Percentiles rank a stretch among this genome's conserved stretches.
Evolutionary conservation across 805 yeast species (phyloP).

Genomic region (Ogataea kodamae): DNA sequence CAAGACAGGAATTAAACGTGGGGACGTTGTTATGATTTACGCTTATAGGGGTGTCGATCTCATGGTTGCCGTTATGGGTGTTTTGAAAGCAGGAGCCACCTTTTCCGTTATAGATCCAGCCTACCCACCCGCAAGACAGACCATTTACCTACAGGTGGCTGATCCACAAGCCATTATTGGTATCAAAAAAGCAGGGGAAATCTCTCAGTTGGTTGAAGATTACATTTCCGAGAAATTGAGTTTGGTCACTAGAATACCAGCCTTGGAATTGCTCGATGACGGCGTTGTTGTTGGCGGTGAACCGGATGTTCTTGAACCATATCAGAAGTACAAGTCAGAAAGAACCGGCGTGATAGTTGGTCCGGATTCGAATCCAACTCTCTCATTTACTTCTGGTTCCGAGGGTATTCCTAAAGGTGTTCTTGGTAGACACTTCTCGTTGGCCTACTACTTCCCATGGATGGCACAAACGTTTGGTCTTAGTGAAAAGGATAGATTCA

Average conservation of each 20-base stretch:
- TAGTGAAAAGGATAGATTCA: conserved; percentile 77
- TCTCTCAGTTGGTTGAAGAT: conserved; percentile 74
- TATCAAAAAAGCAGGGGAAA: conserved; percentile 81
- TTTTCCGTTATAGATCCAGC: conserved; percentile 99
- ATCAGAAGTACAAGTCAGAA: conserved; percentile 43
- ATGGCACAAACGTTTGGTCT: conserved; percentile 85
- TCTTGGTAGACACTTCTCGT: conserved; percentile 92
- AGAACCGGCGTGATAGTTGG: conserved; percentile 92
- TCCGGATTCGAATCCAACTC: conserved; percentile 95
- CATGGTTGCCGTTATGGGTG: conserved; percentile 97
- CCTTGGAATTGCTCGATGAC: conserved; percentile 70
- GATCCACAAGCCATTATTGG: conserved; percentile 89
- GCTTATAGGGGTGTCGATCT: conserved; percentile 97
- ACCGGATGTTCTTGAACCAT: conserved; percentile 38
- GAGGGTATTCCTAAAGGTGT: conserved; percentile 99
- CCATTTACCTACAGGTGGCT: conserved; percentile 87
- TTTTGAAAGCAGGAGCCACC: conserved; percentile 96
- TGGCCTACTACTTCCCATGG: conserved; percentile 98
- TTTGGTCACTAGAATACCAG: conserved; percentile 71
- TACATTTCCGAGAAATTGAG: conserved; percentile 71
- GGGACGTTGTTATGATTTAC: conserved; percentile 96
- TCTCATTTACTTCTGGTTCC: conserved; percentile 95
- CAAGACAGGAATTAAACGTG: conserved; percentile 74
- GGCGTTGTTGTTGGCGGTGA: conserved; percentile 70
- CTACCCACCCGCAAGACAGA: conserved; percentile 97